Conservation (phyloP, 2,329 filamentous ascomycete species). For the Phyllosticta citrichinensis region DNA sequence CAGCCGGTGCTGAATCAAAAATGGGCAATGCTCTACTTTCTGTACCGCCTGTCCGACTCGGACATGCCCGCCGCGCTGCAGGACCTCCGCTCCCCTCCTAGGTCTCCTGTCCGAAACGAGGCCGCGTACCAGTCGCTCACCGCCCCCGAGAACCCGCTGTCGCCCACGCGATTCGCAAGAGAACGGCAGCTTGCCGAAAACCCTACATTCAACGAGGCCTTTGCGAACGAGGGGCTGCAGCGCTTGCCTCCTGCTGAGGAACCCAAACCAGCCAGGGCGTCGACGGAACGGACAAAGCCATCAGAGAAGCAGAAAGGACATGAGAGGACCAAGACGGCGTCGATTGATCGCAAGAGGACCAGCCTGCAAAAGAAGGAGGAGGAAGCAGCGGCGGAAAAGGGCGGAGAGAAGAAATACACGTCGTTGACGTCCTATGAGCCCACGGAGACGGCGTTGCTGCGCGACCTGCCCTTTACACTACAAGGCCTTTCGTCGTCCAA, state of each 20-base stretch:
- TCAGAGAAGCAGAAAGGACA: constrained; percentile 1
- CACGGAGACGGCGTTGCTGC: constrained; percentile 38
- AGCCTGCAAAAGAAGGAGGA: constrained; percentile 18
- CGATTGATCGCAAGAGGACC: neutral
- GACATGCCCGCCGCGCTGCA: constrained; percentile 36
- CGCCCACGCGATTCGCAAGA: neutral
- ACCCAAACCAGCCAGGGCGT: constrained; percentile 16
- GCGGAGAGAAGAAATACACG: constrained; percentile 4
- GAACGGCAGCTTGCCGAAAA: constrained; percentile 15
- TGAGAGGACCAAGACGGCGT: constrained; percentile 14
- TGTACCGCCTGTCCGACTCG: constrained; percentile 71
- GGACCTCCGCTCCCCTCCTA: neutral
- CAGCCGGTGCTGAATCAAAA: constrained; percentile 89
- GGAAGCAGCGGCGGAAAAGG: constrained; percentile 11
- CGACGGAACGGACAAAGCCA: constrained; percentile 13
- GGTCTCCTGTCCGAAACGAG: constrained; percentile 10
- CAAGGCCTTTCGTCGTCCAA: constrained; percentile 86
- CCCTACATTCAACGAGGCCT: constrained; percentile 37
- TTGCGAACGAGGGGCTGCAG: constrained; percentile 35
- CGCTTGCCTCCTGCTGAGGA: constrained; percentile 26
- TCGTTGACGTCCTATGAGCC: constrained; percentile 18
- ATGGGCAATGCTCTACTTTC: constrained; percentile 89
- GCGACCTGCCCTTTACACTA: constrained; percentile 81
- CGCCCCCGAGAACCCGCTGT: neutral
- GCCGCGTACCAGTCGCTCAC: constrained; percentile 1